Evolutionary conservation across 2,329 filamentous ascomycete species (phyloP).

Genomic region (Xylaria digitata): DNA sequence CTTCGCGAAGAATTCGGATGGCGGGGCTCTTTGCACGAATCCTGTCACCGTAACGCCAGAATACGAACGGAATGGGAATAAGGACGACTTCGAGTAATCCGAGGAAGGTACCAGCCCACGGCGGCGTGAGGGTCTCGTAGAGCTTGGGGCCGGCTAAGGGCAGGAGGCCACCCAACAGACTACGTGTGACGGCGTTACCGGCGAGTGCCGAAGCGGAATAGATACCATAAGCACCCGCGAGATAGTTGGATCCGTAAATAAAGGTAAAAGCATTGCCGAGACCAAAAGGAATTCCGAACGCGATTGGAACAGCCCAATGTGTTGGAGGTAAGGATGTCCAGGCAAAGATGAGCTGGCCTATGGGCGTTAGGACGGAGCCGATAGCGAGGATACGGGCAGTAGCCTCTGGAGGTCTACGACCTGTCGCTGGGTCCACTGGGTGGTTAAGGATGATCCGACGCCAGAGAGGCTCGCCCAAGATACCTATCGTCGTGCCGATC

Average conservation of each 20-base stretch:
- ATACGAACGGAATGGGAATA: slow-evolving; percentile 83
- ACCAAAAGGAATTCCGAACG: slow-evolving; percentile 83
- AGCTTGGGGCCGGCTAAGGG: slow-evolving; percentile 80
- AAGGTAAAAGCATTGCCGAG: slow-evolving; percentile 81
- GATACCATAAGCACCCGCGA: slow-evolving; percentile 82
- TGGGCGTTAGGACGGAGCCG: slow-evolving; percentile 76
- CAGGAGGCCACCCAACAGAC: slow-evolving; percentile 78
- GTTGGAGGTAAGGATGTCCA: slow-evolving; percentile 88
- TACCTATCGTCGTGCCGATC: slow-evolving; percentile 71
- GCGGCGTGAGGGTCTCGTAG: slow-evolving; percentile 75
- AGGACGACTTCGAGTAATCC: slow-evolving; percentile 78
- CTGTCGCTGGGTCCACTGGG: slow-evolving; percentile 78
- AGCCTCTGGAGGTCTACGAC: slow-evolving; percentile 79
- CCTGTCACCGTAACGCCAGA: slow-evolving; percentile 71
- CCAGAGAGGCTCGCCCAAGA: slow-evolving; percentile 76
- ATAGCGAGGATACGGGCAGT: slow-evolving; percentile 84
- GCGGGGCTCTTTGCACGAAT: slow-evolving; percentile 65
- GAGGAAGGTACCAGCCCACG: slow-evolving; percentile 83
- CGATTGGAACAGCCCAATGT: slow-evolving; percentile 83
- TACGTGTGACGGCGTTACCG: slow-evolving; percentile 80
- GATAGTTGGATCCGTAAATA: slow-evolving; percentile 84
- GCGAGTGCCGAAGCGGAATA: slow-evolving; percentile 85
- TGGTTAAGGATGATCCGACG: slow-evolving; percentile 82
- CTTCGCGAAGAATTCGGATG: slow-evolving; percentile 58
- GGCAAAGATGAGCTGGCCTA: slow-evolving; percentile 86